Conservation (phyloP, 176 grass and related monocot genomes). For the Triticum timopheevii region DNA sequence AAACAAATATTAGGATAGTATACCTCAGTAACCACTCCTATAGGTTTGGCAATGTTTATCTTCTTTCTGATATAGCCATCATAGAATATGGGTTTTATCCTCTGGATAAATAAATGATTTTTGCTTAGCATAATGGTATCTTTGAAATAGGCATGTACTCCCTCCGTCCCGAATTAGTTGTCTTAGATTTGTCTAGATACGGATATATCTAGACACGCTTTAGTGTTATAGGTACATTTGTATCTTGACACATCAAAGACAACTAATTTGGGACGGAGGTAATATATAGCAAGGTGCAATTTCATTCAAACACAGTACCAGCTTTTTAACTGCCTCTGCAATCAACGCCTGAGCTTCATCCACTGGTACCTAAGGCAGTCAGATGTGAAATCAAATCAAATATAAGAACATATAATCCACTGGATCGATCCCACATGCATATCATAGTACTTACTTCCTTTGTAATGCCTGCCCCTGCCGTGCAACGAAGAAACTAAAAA, state of each 20-base stretch:
- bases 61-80: constrained; percentile 29
- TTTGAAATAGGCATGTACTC: not conserved
- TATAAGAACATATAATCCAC: not conserved
- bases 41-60: not conserved
- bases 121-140: not conserved
- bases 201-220: too few species aligned
- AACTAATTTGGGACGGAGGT: too few species aligned
- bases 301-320: not conserved
- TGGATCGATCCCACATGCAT: not conserved
- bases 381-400: not conserved
- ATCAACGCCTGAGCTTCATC: constrained; percentile 19
- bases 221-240: too few species aligned
- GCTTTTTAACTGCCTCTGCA: not conserved
- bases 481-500: constrained; percentile 34
- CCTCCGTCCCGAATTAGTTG: too few species aligned
- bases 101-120: constrained; percentile 15
- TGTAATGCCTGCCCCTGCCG: not conserved
- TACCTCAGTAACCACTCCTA: constrained; percentile 3
- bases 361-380: constrained; percentile 12
- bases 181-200: too few species aligned
- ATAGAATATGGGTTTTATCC: not conserved
- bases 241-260: too few species aligned
- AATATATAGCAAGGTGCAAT: not conserved
- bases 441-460: constrained; percentile 19
- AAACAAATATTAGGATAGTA: not conserved